phyloP scores from a whole-genome alignment of 169 alveolate genomes.

The Plasmodium ovale region DNA sequence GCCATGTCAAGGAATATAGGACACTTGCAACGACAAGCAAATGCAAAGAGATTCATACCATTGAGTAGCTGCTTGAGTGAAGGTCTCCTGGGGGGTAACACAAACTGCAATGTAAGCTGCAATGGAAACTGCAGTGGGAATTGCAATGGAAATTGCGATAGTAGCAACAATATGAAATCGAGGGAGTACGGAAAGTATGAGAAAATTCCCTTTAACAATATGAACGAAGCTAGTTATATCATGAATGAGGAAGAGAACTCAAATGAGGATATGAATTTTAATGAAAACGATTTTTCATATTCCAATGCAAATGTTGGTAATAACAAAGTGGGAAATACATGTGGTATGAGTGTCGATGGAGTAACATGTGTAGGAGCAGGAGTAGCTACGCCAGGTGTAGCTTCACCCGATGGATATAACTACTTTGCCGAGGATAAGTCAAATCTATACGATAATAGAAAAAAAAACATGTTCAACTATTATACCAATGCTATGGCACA shows the following conservation, averaged over 20 bases:
- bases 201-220: conserved; percentile 16
- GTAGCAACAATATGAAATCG: not conserved
- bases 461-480: conserved; percentile 4
- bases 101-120: no score
- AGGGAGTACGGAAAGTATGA: conserved; percentile 28
- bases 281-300: conserved; percentile 23
- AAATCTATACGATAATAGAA: conserved; percentile 6
- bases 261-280: conserved; percentile 9
- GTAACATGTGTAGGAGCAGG: not conserved
- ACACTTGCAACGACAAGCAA: not conserved
- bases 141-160: not conserved
- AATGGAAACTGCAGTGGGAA: conserved; percentile 1
- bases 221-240: not conserved
- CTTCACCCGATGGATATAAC: conserved; percentile 5
- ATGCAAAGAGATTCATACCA: not conserved
- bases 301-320: not conserved
- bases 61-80: conserved; percentile 20
- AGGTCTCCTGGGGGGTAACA: not conserved
- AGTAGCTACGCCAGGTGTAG: not conserved
- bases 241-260: conserved; percentile 8
- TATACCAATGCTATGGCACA: conserved; percentile 13
- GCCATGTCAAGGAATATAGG: not conserved
- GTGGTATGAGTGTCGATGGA: not conserved
- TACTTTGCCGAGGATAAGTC: conserved; percentile 4
- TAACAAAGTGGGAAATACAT: not conserved